phyloP scores from a whole-genome alignment of 2,329 filamentous ascomycete species.

The Phyllosticta citrichinensis region DNA sequence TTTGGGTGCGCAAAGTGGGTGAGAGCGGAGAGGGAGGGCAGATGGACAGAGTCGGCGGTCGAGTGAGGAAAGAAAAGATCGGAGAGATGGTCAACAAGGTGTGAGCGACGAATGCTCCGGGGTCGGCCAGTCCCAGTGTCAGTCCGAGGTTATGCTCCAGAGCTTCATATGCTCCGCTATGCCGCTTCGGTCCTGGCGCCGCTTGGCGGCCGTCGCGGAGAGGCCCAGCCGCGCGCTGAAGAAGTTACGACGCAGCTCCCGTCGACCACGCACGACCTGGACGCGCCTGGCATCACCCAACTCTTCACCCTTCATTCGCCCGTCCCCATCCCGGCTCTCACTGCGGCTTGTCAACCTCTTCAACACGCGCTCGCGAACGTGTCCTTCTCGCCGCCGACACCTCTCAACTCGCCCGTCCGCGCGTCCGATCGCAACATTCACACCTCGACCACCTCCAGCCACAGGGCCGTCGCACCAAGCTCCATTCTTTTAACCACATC shows the following conservation, averaged over 20 bases:
- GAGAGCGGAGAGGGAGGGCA: background rate
- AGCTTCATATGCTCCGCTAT: slow-evolving; percentile 7
- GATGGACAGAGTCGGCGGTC: background rate
- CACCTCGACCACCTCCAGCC: slow-evolving; percentile 13
- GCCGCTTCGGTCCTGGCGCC: background rate
- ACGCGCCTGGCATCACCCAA: slow-evolving; percentile 3
- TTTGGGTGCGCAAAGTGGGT: background rate
- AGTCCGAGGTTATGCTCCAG: slow-evolving; percentile 10
- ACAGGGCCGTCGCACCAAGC: slow-evolving; percentile 16
- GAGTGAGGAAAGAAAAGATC: background rate
- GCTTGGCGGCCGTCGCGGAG: slow-evolving; percentile 5
- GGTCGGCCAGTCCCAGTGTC: slow-evolving; percentile 5
- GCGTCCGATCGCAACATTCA: background rate
- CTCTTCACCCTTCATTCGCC: slow-evolving; percentile 3
- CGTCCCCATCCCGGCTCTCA: background rate
- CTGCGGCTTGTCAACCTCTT: background rate
- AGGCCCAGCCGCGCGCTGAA: slow-evolving; percentile 10
- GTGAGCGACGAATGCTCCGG: slow-evolving; percentile 6
- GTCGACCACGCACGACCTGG: slow-evolving; percentile 4
- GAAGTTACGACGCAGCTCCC: slow-evolving; percentile 9
- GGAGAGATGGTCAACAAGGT: background rate
- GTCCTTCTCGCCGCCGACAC: background rate
- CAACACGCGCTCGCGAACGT: background rate
- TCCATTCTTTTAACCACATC: slow-evolving; percentile 10
- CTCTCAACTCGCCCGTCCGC: background rate